Percentiles rank a stretch among this genome's conserved stretches.
These are phyloP conservation scores for Carpinus fangiana DNA, from an alignment of 306 rosid species.

Conservation along the genomic window DNA sequence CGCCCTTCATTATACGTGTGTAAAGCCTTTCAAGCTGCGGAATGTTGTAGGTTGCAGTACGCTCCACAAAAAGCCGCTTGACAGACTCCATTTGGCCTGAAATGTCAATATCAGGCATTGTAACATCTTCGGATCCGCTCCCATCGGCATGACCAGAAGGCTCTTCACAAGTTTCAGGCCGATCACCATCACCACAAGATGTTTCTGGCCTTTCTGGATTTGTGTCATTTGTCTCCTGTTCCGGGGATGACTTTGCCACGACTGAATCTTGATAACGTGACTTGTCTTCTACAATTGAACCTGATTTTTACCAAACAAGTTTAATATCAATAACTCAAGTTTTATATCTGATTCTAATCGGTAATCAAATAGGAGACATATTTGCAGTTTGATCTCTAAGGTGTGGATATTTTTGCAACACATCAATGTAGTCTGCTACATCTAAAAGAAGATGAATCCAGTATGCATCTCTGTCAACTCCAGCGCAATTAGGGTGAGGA, in stretches of 20 bases:
- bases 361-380: not conserved
- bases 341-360: not conserved
- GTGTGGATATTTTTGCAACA: not conserved
- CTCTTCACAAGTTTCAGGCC: conserved; percentile 39
- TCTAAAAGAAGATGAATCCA: not conserved
- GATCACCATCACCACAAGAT: conserved; percentile 35
- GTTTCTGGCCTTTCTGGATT: conserved; percentile 45
- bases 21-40: conserved; percentile 92
- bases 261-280: conserved; percentile 44
- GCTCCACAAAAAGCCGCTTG: conserved; percentile 56
- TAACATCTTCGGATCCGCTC: conserved; percentile 38
- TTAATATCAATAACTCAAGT: not conserved
- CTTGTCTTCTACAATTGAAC: conserved; percentile 58
- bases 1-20: conserved; percentile 79
- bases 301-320: conserved; percentile 9
- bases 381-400: not conserved
- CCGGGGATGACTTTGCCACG: conserved; percentile 40
- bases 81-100: conserved; percentile 57
- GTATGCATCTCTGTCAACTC: not conserved
- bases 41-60: conserved; percentile 54
- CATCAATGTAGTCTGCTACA: not conserved
- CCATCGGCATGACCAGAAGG: conserved; percentile 36
- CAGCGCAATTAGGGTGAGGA: not conserved
- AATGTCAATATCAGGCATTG: conserved; percentile 48
- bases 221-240: conserved; percentile 40